Percentiles rank a stretch among this genome's conserved stretches.
These are phyloP conservation scores for Wickerhamomyces subpelliculosus DNA, from an alignment of 805 yeast species.

Conservation along the genomic window DNA sequence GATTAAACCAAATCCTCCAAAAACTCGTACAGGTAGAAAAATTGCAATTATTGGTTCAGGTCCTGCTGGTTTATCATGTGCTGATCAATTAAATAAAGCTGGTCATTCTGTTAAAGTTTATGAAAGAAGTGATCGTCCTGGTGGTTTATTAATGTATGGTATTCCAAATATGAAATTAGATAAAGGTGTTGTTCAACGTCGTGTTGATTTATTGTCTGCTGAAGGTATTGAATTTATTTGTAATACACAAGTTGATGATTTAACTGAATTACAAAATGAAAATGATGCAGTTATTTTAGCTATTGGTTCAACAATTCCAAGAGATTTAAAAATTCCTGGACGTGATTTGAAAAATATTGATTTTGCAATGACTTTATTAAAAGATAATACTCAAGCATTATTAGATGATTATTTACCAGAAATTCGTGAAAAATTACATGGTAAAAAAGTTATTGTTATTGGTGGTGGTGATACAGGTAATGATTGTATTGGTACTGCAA, in stretches of 20 bases:
- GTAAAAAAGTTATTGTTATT: conserved; percentile 89
- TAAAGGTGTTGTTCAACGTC: conserved; percentile 85
- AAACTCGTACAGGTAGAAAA: conserved; percentile 71
- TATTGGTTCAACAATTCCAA: conserved; percentile 93
- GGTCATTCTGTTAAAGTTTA: conserved; percentile 90
- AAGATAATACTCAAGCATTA: conserved; percentile 84
- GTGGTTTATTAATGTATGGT: conserved; percentile 98
- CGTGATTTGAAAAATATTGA: conserved; percentile 85
- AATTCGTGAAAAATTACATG: conserved; percentile 63
- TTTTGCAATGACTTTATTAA: conserved; percentile 90
- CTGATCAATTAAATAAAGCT: conserved; percentile 94
- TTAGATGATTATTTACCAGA: conserved; percentile 75
- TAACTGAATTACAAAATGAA: conserved; percentile 54
- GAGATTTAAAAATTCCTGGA: conserved; percentile 92
- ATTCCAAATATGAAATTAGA: conserved; percentile 98
- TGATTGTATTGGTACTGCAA: conserved; percentile 96
- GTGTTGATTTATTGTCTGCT: conserved; percentile 82
- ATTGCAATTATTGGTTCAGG: conserved; percentile 94
- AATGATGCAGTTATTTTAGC: conserved; percentile 86
- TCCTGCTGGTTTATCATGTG: conserved; percentile 94
- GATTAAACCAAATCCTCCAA: conserved; percentile 82
- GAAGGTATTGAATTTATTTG: conserved; percentile 83
- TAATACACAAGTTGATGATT: conserved; percentile 76
- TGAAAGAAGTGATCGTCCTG: conserved; percentile 92
- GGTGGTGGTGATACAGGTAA: conserved; percentile 99